Evolutionary conservation across 1,139 yeast genomes (phyloP), one percentile per base, ranked within the genome.

Genomic region (Sporopachydermia cereana): DNA sequence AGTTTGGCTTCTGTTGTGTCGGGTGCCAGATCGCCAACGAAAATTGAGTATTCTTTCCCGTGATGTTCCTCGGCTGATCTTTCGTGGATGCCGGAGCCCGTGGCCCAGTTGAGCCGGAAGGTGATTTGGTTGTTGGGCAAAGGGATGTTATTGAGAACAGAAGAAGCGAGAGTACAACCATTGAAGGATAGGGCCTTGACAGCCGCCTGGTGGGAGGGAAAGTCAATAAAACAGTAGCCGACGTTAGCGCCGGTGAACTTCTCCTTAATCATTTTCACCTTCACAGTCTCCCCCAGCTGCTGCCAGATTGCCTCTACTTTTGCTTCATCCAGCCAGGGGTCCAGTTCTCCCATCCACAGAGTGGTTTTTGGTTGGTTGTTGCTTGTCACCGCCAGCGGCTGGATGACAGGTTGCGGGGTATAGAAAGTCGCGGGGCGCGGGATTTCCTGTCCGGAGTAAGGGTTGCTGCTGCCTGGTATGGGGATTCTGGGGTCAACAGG

Each of bases 331-430:
- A 93, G 84, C 64, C 77, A 71, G 1, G 93, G 85, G 54, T 88
- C 96, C 42, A 89, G 66, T 60, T 88, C 96, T 9, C 96, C 97
- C 96, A 89, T 89, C 96, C 96, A 88, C 45, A 86, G 61, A 2
- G 74, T 68, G 42, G 57, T 58, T 5, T 64, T 57, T 21, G 39
- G 39, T 20, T 34, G 20, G 22, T 34, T 34, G n/a, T 12, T 16
- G 20, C 20, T 9, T 12, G 39, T n/a, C 9, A 7, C 9, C 9
- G 5, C 12, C 5, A n/a, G 9, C 39, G 9, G 12, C 17, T 34
- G 39, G 17, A n/a, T 5, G 9, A n/a, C 17, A 7, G 12, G 5
- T 20, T 34, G 39, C 5, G 39, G 39, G 39, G 39, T 20, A 21
- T 12, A 34, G 22, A 34, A 34, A 16, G 39, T 34, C 17, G 39